phyloP scores from a whole-genome alignment of 164 flowering plant genomes.

The Nymphaea thermarum region DNA sequence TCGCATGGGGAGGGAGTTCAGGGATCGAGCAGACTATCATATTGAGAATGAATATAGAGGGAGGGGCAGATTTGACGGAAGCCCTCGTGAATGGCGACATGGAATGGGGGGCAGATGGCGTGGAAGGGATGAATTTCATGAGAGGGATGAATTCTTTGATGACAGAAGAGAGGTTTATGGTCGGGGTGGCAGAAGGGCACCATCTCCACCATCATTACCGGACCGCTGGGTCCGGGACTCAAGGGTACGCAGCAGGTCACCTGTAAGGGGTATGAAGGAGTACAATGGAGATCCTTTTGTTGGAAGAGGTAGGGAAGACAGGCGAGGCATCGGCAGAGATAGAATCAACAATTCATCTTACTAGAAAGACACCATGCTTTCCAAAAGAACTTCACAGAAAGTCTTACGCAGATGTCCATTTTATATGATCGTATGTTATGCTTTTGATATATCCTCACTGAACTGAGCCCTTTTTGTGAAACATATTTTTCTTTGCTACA shows the following conservation, averaged over 20 bases:
- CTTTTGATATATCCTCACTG: too few species aligned
- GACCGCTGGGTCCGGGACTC: slow-evolving; percentile 51
- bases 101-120: slow-evolving; percentile 49
- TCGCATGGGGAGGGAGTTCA: slow-evolving; percentile 29
- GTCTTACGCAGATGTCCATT: too few species aligned
- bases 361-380: too few species aligned
- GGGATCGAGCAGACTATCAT: slow-evolving; percentile 21
- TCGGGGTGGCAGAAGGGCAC: slow-evolving; percentile 10
- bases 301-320: slow-evolving; percentile 48
- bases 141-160: slow-evolving; percentile 8
- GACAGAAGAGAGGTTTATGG: slow-evolving; percentile 45
- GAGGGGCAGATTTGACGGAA: slow-evolving; percentile 46
- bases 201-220: slow-evolving; percentile 31
- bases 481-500: too few species aligned
- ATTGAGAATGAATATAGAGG: slow-evolving; percentile 44
- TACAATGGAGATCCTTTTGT: slow-evolving; percentile 16
- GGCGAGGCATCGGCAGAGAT: slow-evolving; percentile 34
- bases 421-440: too few species aligned
- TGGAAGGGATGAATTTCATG: slow-evolving; percentile 24
- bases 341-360: background rate
- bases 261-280: slow-evolving; percentile 47
- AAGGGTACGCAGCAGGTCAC: slow-evolving; percentile 80
- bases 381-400: too few species aligned
- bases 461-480: too few species aligned
- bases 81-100: slow-evolving; percentile 33